Conservation (phyloP, 345 rosid species). For the Lepidium aucheri region DNA sequence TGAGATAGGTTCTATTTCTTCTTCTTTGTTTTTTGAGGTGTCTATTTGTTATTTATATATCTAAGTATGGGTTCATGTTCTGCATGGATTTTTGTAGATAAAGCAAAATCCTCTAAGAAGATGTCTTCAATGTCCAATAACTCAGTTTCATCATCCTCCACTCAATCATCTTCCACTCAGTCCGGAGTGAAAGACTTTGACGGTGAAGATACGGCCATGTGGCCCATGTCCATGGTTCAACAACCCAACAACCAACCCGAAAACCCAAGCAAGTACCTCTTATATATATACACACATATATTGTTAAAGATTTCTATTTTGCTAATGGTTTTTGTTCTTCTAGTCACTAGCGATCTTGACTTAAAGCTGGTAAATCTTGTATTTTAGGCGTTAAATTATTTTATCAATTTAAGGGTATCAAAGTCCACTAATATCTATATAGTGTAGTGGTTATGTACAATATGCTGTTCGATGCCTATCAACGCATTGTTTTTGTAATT, state of each 20-base stretch:
- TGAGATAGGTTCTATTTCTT: neutral
- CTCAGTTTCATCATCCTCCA: conserved; percentile 9
- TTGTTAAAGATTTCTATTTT: too few relatives aligned
- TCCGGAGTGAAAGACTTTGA: neutral
- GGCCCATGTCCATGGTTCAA: conserved; percentile 19
- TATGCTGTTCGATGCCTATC: too few relatives aligned
- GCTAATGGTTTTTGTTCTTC: neutral
- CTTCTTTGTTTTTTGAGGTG: neutral
- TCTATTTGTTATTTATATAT: neutral
- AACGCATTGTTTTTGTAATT: too few relatives aligned
- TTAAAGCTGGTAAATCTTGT: too few relatives aligned
- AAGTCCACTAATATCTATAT: too few relatives aligned
- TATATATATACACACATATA: neutral
- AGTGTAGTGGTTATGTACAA: too few relatives aligned
- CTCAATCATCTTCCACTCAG: conserved; percentile 11
- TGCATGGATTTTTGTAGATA: conserved; percentile 4
- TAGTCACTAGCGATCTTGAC: too few relatives aligned
- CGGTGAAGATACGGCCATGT: conserved; percentile 6
- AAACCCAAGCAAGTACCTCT: conserved; percentile 53
- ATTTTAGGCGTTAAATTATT: too few relatives aligned
- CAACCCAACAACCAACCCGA: conserved; percentile 56
- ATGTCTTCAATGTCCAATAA: conserved; percentile 24
- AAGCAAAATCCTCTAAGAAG: conserved; percentile 9
- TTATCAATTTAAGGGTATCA: too few relatives aligned
- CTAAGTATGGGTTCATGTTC: too few relatives aligned